Conservation (phyloP, 345 rosid species). For the Anacardium occidentale region DNA sequence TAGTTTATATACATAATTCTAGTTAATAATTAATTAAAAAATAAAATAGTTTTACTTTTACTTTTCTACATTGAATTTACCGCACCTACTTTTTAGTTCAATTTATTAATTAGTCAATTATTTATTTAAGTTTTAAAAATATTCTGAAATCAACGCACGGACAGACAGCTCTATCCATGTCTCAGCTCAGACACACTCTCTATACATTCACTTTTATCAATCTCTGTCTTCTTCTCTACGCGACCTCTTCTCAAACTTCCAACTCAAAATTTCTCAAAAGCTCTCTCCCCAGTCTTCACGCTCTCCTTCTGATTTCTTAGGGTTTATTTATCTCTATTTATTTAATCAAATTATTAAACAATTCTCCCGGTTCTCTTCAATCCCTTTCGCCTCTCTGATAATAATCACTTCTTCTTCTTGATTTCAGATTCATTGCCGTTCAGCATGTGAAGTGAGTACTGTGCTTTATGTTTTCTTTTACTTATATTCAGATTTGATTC, state of each 20-base stretch:
- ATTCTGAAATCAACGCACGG: conserved; percentile 23
- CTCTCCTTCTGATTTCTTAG: conserved; percentile 22
- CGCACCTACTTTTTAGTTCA: not conserved
- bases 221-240: conserved; percentile 22
- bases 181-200: conserved; percentile 15
- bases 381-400: not conserved
- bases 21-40: no score
- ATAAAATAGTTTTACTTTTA: no score
- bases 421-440: conserved; percentile 11
- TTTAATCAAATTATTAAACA: not conserved
- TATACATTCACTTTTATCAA: conserved; percentile 16
- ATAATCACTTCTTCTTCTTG: conserved; percentile 2
- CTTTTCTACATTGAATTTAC: not conserved
- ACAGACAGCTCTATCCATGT: conserved; percentile 11
- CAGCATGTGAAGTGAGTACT: conserved; percentile 15
- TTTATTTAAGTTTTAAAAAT: not conserved
- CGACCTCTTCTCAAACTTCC: conserved; percentile 28
- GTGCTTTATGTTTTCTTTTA: not conserved
- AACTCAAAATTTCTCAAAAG: not conserved
- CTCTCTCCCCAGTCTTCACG: not conserved
- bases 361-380: not conserved
- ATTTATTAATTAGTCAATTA: not conserved
- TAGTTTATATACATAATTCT: no score
- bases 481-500: not conserved
- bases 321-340: conserved; percentile 8